phyloP scores from a whole-genome alignment of 352 stramenopile genomes.

The Globisporangium parvum region DNA sequence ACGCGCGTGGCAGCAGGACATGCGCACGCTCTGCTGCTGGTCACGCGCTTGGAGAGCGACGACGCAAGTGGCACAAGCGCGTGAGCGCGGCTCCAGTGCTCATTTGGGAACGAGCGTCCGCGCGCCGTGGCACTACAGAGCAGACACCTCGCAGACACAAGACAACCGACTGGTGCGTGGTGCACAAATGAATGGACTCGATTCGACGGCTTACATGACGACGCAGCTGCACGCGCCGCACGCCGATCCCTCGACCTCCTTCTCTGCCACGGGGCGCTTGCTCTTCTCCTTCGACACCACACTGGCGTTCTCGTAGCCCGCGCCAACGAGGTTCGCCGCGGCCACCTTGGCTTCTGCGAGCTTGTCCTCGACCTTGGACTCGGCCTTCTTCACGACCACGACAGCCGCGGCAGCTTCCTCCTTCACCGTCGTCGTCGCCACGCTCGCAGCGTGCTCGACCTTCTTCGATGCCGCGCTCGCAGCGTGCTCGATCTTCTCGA shows the following conservation, averaged over 20 bases:
- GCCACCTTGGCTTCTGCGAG: conserved; percentile 37
- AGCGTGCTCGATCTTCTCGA: conserved; percentile 10
- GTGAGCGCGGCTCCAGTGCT: too few species aligned
- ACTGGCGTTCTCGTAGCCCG: conserved; percentile 62
- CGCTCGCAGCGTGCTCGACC: conserved; percentile 10
- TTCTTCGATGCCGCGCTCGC: conserved; percentile 9
- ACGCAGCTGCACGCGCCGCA: conserved; percentile 48
- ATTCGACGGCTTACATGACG: conserved; percentile 48
- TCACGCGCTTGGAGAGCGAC: conserved; percentile 1
- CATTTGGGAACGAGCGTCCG: too few species aligned
- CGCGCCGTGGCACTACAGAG: too few species aligned
- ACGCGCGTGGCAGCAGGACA: conserved; percentile 17
- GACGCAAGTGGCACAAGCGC: background rate
- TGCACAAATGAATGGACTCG: background rate
- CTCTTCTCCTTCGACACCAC: conserved; percentile 48
- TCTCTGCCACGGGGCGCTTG: conserved; percentile 20
- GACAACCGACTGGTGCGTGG: background rate
- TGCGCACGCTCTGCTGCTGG: conserved; percentile 26
- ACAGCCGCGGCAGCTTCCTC: conserved; percentile 16
- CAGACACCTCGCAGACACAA: background rate
- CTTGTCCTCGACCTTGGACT: conserved; percentile 15
- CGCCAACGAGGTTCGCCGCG: conserved; percentile 43
- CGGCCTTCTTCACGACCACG: conserved; percentile 18
- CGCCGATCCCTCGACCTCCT: conserved; percentile 44
- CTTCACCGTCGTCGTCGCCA: conserved; percentile 17